phyloP scores from a whole-genome alignment of 2,329 filamentous ascomycete species.

The Penicillium sp. region DNA sequence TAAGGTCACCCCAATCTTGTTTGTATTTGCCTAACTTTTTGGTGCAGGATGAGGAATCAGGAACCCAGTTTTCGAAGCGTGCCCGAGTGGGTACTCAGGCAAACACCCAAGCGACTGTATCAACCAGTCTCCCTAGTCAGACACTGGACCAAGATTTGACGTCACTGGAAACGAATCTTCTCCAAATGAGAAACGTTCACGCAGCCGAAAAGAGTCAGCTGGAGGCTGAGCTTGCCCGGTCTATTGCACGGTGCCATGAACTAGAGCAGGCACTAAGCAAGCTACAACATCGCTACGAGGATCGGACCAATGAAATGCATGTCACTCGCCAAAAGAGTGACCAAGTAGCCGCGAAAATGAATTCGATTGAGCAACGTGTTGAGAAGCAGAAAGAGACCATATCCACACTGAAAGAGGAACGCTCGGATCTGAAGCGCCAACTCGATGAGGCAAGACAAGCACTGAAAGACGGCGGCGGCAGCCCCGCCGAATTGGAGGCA shows the following conservation, averaged over 20 bases:
- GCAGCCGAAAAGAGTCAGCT: slow-evolving; percentile 32
- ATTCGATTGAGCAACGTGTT: slow-evolving; percentile 29
- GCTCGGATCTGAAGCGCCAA: slow-evolving; percentile 36
- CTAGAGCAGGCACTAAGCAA: slow-evolving; percentile 33
- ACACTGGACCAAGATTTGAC: slow-evolving; percentile 29
- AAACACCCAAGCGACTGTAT: slow-evolving; percentile 37
- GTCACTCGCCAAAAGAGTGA: slow-evolving; percentile 39
- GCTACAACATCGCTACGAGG: slow-evolving; percentile 47
- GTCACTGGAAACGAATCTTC: slow-evolving; percentile 28
- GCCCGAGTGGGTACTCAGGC: slow-evolving; percentile 38
- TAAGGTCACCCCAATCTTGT: slow-evolving; percentile 19
- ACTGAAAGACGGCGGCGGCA: slow-evolving; percentile 40
- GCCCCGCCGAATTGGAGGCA: slow-evolving; percentile 41
- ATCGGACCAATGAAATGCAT: slow-evolving; percentile 37
- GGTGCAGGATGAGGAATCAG: slow-evolving; percentile 33
- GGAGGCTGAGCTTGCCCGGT: slow-evolving; percentile 25
- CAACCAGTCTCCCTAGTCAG: slow-evolving; percentile 32
- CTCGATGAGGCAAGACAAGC: slow-evolving; percentile 40
- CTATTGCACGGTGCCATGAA: slow-evolving; percentile 30
- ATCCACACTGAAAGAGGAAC: slow-evolving; percentile 41
- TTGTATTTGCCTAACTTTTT: slow-evolving; percentile 13
- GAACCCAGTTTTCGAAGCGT: slow-evolving; percentile 36
- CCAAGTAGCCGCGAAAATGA: slow-evolving; percentile 28
- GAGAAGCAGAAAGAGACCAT: slow-evolving; percentile 40
- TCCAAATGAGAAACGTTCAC: slow-evolving; percentile 33